Evolutionary conservation across 129 eudicot species (phyloP), one percentile per base, ranked within the genome.

Genomic region (Artemisia tridentata): DNA sequence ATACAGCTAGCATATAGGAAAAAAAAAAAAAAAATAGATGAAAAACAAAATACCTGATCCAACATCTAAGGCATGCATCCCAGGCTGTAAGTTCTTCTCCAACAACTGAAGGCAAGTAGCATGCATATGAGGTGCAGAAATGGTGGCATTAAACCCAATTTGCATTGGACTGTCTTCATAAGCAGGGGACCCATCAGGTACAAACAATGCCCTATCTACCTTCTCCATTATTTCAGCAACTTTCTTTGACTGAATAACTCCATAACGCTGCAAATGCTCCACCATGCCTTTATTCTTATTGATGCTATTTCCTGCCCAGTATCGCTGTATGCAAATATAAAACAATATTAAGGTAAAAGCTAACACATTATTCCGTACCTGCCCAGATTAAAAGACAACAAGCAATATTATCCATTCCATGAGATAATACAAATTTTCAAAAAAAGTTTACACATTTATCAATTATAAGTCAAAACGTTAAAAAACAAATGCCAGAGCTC

Each of bases 91-190:
- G 72, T 89, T 72, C 51, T 87, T 73, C 78, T 89, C 95, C 86
- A 93, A 63, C 68, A 93, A 78, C 73, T 93, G 88, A 77, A 93
- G 96, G 80, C 98, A 93, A 72, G 84, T 84, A 13, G 96, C 98
- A 83, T 92, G 98, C 98, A 92, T 92, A 82, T 92, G 98, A 73
- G 98, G 98, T 17, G 98, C 98, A 73, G 98, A 93, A 72, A 93
- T 93, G 29, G 97, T 93, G 74, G 86, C 98, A 78, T 93, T 93
- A 71, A 81, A 82, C n/a, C 98, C 98, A 71, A 93, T 93, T 13
- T 61, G 87, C 92, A 93, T 82, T 52, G 98, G 98, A 75, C 86
- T 85, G 62, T 93, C 98, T 51, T 78, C 85, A 65, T 89, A 93
- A 25, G 98, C 84, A 16, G 88, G 80, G 65, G 83, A 69, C 31